These are phyloP conservation scores for Cercophora scortea DNA, from an alignment of 495 filamentous ascomycete genomes.

Conservation along the genomic window DNA sequence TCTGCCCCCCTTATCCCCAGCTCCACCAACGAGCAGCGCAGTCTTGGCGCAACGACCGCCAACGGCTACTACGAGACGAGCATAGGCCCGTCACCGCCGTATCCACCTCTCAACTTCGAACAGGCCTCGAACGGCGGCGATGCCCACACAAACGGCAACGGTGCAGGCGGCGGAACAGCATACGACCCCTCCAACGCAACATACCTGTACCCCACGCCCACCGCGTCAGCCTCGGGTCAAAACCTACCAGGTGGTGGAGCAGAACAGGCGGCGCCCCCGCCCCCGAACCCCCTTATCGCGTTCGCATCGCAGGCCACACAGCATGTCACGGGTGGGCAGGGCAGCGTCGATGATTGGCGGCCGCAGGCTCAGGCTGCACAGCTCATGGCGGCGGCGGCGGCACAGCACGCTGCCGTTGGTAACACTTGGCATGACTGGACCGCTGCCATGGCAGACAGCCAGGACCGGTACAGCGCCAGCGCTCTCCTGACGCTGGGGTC, in stretches of 20 bases:
- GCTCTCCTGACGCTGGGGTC: constrained; percentile 33
- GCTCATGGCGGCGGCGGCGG: constrained; percentile 4
- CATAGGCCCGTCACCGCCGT: constrained; percentile 8
- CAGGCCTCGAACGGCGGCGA: neutral
- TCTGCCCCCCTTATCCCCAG: neutral
- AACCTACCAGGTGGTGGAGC: constrained; percentile 7
- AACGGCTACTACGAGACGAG: constrained; percentile 17
- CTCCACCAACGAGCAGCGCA: constrained; percentile 9
- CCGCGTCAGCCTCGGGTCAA: neutral
- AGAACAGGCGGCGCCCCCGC: constrained; percentile 1
- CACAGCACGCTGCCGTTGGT: constrained; percentile 1
- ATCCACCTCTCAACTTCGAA: constrained; percentile 14
- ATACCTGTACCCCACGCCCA: constrained; percentile 16
- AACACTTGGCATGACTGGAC: constrained; percentile 44
- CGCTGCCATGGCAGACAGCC: constrained; percentile 36
- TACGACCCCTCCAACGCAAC: constrained; percentile 10
- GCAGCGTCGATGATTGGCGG: constrained; percentile 21
- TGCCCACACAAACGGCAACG: constrained; percentile 21
- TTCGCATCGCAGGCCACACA: constrained; percentile 30
- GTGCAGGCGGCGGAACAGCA: neutral
- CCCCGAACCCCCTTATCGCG: constrained; percentile 22
- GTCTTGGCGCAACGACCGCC: constrained; percentile 12
- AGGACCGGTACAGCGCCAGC: constrained; percentile 36
- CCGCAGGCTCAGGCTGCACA: constrained; percentile 14
- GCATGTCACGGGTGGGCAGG: constrained; percentile 16